A percentile compares a stretch with the other conserved stretches of the same genome.
Conservation (phyloP, 2,329 filamentous ascomycete genomes). For the Apiospora aurea region DNA sequence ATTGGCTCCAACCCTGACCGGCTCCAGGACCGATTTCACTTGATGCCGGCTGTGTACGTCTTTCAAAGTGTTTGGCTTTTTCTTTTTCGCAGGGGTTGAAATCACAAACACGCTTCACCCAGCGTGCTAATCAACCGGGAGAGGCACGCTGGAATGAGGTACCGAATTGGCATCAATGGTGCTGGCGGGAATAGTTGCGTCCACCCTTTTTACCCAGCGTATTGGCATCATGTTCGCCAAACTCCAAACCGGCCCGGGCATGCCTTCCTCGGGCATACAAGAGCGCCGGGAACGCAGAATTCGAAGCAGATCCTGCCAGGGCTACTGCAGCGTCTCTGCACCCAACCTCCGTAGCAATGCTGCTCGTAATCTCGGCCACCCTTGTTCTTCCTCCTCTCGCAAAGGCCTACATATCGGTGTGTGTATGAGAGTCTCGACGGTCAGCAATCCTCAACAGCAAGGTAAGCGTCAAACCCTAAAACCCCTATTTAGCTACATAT, state of each 20-base stretch:
- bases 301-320: neutral
- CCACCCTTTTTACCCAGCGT: neutral
- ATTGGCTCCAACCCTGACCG: neutral
- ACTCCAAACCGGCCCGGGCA: neutral
- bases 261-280: neutral
- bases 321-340: neutral
- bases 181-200: neutral
- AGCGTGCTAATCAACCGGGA: neutral
- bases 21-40: neutral
- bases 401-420: neutral
- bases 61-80: neutral
- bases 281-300: neutral
- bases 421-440: neutral
- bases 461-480: neutral
- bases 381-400: neutral
- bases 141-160: neutral
- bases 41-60: neutral
- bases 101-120: neutral
- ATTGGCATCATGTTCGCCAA: constrained; percentile 1
- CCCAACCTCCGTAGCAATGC: neutral
- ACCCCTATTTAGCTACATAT: neutral
- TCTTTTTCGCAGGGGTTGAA: neutral
- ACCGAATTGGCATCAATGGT: neutral
- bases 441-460: neutral
- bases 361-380: neutral